These are phyloP conservation scores for Stagonosporopsis rhizophila DNA, from an alignment of 2,329 filamentous ascomycete species.

Conservation along the genomic window DNA sequence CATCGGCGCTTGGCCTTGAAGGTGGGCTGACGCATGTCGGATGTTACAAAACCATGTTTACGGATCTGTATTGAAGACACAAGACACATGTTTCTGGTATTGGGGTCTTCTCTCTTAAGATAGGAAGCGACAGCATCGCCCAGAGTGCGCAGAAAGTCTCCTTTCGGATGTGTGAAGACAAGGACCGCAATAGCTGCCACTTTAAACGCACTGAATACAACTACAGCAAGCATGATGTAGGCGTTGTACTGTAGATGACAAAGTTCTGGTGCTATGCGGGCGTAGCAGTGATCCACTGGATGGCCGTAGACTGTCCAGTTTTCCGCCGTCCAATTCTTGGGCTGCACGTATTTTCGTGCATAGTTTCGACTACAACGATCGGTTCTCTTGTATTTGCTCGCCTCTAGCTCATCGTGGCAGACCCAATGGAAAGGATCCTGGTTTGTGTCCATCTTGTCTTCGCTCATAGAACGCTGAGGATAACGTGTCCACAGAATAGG, in stretches of 20 bases:
- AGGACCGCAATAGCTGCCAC: conserved; percentile 21
- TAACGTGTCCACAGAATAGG: conserved; percentile 24
- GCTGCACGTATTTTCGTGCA: neutral
- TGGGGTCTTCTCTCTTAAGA: conserved; percentile 28
- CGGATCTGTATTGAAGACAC: conserved; percentile 21
- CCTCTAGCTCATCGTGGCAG: conserved; percentile 17
- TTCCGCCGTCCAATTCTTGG: conserved; percentile 19
- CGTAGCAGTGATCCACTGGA: conserved; percentile 23
- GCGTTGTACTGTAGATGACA: conserved; percentile 29
- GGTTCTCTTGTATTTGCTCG: neutral
- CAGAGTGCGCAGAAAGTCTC: conserved; percentile 24
- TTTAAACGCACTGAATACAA: conserved; percentile 25
- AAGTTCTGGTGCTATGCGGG: conserved; percentile 14
- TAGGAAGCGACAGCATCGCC: conserved; percentile 41
- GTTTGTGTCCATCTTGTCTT: conserved; percentile 18
- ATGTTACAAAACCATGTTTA: conserved; percentile 12
- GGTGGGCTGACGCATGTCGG: neutral
- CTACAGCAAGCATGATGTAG: conserved; percentile 25
- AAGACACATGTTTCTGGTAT: conserved; percentile 29
- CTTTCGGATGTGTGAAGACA: conserved; percentile 16
- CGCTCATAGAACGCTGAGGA: conserved; percentile 15
- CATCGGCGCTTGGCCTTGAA: conserved; percentile 15
- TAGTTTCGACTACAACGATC: conserved; percentile 2
- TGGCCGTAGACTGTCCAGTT: conserved; percentile 27
- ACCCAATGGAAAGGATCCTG: conserved; percentile 25